Conservation (phyloP, 257 asterid species). For the Fraxinus pennsylvanica region DNA sequence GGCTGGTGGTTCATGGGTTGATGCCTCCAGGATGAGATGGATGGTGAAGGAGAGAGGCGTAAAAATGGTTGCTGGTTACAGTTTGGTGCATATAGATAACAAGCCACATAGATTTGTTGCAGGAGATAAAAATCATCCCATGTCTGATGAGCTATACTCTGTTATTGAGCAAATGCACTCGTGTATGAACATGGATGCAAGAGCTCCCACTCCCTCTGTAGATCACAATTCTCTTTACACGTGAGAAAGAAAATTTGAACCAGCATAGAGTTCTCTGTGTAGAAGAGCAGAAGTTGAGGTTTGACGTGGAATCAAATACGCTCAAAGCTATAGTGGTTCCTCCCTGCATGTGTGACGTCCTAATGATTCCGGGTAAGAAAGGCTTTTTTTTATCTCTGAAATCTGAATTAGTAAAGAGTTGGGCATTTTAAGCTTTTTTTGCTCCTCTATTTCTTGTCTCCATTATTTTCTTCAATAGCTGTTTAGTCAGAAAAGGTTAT, state of each 20-base stretch:
- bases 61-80: slow-evolving; percentile 59
- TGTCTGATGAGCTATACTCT: slow-evolving; percentile 34
- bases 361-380: not conserved
- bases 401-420: not conserved
- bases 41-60: slow-evolving; percentile 61
- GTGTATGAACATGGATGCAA: slow-evolving; percentile 48
- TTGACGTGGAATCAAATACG: not conserved
- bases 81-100: slow-evolving; percentile 59
- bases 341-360: not conserved
- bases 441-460: not conserved
- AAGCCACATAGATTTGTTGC: slow-evolving; percentile 51
- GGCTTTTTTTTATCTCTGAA: not conserved
- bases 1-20: slow-evolving; percentile 61
- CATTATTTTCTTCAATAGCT: not conserved
- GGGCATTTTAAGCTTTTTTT: not conserved
- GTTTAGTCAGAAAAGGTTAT: not conserved
- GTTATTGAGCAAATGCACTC: slow-evolving; percentile 55
- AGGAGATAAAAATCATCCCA: slow-evolving; percentile 46
- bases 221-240: not conserved
- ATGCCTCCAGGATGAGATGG: slow-evolving; percentile 62
- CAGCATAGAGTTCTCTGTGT: not conserved
- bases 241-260: not conserved
- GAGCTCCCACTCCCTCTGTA: slow-evolving; percentile 19
- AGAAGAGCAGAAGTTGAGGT: not conserved
- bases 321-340: not conserved